Conservation (phyloP, 345 rosid species). For the Camelina sativa region DNA sequence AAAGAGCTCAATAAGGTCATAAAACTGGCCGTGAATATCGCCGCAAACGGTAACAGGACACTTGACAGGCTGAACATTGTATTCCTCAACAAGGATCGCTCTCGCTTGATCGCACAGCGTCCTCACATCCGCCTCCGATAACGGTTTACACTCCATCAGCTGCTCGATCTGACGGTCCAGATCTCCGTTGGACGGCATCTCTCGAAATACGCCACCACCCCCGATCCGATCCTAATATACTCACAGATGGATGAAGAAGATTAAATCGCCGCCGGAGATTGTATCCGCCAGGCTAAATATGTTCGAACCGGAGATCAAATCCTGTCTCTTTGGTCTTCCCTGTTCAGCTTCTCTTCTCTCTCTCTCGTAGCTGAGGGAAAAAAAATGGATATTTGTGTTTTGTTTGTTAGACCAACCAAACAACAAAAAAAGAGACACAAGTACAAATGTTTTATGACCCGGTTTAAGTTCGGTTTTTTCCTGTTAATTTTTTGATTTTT, state of each 20-base stretch:
- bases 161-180: slow-evolving; percentile 98
- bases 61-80: slow-evolving; percentile 99
- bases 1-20: slow-evolving; percentile 95
- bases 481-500: not conserved
- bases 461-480: slow-evolving; percentile 32
- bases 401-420: not conserved
- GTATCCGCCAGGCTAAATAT: slow-evolving; percentile 6
- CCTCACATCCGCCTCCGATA: slow-evolving; percentile 89
- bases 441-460: slow-evolving; percentile 3
- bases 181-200: slow-evolving; percentile 93
- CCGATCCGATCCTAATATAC: not conserved
- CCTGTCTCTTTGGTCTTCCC: slow-evolving; percentile 22
- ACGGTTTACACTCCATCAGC: slow-evolving; percentile 95
- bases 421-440: not conserved
- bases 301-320: slow-evolving; percentile 21
- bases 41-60: slow-evolving; percentile 99
- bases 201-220: not conserved
- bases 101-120: slow-evolving; percentile 94
- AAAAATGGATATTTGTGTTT: slow-evolving; percentile 22
- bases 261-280: slow-evolving; percentile 11
- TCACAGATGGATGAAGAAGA: not conserved
- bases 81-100: slow-evolving; percentile 95
- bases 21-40: slow-evolving; percentile 98
- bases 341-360: slow-evolving; percentile 9
- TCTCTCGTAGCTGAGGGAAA: slow-evolving; percentile 26